Conservation (phyloP, 2,329 filamentous ascomycete species). For the Cryphonectria naterciae region DNA sequence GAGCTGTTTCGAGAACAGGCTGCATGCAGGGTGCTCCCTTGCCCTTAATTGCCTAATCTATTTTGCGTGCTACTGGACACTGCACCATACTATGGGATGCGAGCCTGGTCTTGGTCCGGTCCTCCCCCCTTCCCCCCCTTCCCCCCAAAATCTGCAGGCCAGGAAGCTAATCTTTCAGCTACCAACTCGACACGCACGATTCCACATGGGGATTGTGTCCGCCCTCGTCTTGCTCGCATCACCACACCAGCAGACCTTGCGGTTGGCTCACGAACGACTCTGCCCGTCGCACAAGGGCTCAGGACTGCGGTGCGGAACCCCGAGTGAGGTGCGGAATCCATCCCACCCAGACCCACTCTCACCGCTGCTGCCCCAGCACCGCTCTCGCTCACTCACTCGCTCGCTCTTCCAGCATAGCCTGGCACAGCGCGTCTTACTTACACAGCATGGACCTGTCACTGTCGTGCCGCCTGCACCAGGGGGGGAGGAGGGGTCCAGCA, state of each 20-base stretch:
- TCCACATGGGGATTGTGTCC: constrained; percentile 21
- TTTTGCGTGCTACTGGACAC: not conserved
- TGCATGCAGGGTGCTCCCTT: not conserved
- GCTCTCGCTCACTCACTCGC: not conserved
- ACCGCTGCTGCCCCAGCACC: not conserved
- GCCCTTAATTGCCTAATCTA: constrained; percentile 10
- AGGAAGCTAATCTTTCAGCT: constrained; percentile 30
- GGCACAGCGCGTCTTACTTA: not conserved
- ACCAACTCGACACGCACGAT: constrained; percentile 26
- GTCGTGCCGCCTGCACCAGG: not conserved
- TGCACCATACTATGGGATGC: not conserved
- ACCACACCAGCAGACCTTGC: not conserved
- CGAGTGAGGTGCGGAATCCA: not conserved
- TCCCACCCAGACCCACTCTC: not conserved
- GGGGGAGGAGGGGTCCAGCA: no score
- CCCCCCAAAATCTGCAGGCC: constrained; percentile 20
- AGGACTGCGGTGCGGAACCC: constrained; percentile 14
- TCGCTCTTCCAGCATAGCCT: not conserved
- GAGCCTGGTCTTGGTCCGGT: constrained; percentile 13
- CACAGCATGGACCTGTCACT: not conserved
- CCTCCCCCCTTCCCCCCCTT: no score
- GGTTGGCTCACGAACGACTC: constrained; percentile 11
- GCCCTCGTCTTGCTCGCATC: constrained; percentile 14
- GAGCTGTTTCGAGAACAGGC: not conserved
- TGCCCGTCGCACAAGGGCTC: constrained; percentile 13